Evolutionary conservation across 768 basidiomycete species (phyloP).

Genomic region (Amanita pallidorosea): DNA sequence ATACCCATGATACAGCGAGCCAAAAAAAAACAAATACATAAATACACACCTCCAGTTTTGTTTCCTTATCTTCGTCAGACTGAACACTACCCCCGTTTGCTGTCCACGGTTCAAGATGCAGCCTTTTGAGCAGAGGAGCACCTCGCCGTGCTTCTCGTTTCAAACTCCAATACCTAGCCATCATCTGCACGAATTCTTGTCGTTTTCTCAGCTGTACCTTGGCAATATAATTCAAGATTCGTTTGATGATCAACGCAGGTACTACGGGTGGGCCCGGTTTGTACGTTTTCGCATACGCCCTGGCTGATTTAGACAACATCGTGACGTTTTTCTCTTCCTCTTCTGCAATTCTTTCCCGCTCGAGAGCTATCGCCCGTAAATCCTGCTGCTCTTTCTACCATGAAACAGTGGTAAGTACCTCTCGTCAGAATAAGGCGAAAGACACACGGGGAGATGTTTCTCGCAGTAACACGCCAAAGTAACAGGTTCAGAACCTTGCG

Average conservation of each 20-base stretch:
- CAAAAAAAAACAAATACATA: no score
- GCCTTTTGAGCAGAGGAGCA: constrained; percentile 83
- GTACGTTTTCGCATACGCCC: constrained; percentile 88
- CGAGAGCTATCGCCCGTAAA: constrained; percentile 42
- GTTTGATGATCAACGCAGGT: constrained; percentile 73
- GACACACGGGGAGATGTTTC: constrained; percentile 77
- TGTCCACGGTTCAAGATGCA: constrained; percentile 98
- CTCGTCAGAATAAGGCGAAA: neutral
- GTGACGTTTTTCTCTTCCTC: constrained; percentile 27
- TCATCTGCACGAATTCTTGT: constrained; percentile 58
- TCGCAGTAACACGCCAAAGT: constrained; percentile 80
- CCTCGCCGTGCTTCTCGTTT: constrained; percentile 91
- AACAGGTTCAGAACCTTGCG: constrained; percentile 62
- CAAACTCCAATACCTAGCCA: constrained; percentile 94
- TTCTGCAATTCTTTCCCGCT: constrained; percentile 28
- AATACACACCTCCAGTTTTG: constrained; percentile 66
- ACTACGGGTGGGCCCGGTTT: constrained; percentile 89
- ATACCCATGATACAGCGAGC: neutral
- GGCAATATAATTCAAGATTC: constrained; percentile 63
- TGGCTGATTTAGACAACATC: constrained; percentile 61
- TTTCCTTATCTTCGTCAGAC: constrained; percentile 72
- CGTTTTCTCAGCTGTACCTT: constrained; percentile 69
- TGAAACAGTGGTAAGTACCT: neutral
- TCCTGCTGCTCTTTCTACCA: constrained; percentile 61
- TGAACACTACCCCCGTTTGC: constrained; percentile 54